These are phyloP conservation scores for Saussurea involucrata DNA, from an alignment of 129 eudicot genomes.

Conservation along the genomic window DNA sequence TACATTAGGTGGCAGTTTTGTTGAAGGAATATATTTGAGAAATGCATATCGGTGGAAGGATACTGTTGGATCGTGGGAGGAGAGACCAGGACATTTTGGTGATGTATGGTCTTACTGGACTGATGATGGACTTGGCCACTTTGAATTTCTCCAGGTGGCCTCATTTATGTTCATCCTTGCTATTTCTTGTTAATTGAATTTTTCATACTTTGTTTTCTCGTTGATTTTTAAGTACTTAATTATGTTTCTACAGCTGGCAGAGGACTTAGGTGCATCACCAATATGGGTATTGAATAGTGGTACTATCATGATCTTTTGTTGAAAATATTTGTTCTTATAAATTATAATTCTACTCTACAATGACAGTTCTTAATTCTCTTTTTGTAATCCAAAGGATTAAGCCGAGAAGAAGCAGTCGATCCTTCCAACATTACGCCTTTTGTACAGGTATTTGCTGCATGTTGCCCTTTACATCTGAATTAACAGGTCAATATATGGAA, in stretches of 20 bases:
- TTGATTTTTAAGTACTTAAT: neutral
- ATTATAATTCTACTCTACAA: neutral
- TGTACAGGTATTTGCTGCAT: conserved; percentile 60
- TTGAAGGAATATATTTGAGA: conserved; percentile 72
- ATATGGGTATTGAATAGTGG: conserved; percentile 95
- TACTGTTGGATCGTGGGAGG: conserved; percentile 91
- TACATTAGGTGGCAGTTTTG: conserved; percentile 80
- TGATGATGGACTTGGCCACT: conserved; percentile 94
- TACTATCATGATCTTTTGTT: conserved; percentile 20
- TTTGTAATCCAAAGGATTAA: conserved; percentile 50
- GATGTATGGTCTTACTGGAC: conserved; percentile 97
- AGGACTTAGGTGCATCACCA: conserved; percentile 88
- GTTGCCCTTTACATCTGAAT: neutral
- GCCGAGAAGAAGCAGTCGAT: conserved; percentile 65
- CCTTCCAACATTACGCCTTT: conserved; percentile 59
- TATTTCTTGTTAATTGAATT: neutral
- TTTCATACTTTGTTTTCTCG: neutral
- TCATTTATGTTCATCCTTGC: neutral
- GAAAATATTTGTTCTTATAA: neutral
- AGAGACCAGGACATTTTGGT: conserved; percentile 90
- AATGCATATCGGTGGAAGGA: conserved; percentile 96
- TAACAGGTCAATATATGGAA: neutral
- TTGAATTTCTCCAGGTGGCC: conserved; percentile 80
- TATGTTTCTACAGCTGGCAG: conserved; percentile 63
- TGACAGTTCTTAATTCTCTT: neutral